Conservation (phyloP, 1,284 basidiomycete species). For the Ustilago tritici region DNA sequence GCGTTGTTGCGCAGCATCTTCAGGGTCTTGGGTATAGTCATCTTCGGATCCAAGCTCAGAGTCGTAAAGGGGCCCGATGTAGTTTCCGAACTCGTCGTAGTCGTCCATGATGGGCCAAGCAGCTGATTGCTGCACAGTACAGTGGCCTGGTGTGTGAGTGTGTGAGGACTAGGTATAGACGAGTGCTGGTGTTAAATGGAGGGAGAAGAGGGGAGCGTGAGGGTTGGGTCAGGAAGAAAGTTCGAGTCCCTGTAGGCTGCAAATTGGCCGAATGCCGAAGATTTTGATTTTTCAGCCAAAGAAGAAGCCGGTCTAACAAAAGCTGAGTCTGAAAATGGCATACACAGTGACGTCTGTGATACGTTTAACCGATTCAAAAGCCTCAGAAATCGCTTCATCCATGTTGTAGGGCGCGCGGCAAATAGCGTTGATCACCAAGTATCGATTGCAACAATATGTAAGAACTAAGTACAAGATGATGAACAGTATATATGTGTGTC, state of each 20-base stretch:
- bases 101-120: constrained; percentile 57
- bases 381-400: background rate
- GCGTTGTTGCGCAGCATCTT: constrained; percentile 9
- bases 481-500: too few species aligned
- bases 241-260: constrained; percentile 1
- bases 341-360: constrained; percentile 29
- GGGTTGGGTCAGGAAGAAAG: constrained; percentile 14
- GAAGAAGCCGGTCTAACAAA: constrained; percentile 19
- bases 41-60: constrained; percentile 58
- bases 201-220: background rate
- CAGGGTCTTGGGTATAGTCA: constrained; percentile 21
- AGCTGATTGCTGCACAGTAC: background rate
- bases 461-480: too few species aligned
- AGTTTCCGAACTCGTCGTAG: constrained; percentile 70
- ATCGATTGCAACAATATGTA: too few species aligned
- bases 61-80: constrained; percentile 68
- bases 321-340: constrained; percentile 4
- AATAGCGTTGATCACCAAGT: too few species aligned
- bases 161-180: constrained; percentile 25
- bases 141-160: background rate
- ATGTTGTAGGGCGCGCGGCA: background rate
- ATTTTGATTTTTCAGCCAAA: background rate
- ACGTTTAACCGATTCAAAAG: constrained; percentile 12
- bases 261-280: constrained; percentile 36
- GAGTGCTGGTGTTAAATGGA: background rate